Evolutionary conservation across 2,329 filamentous ascomycete genomes (phyloP), one percentile per base, ranked within the genome.

Genomic region (Diaporthe ilicicola): DNA sequence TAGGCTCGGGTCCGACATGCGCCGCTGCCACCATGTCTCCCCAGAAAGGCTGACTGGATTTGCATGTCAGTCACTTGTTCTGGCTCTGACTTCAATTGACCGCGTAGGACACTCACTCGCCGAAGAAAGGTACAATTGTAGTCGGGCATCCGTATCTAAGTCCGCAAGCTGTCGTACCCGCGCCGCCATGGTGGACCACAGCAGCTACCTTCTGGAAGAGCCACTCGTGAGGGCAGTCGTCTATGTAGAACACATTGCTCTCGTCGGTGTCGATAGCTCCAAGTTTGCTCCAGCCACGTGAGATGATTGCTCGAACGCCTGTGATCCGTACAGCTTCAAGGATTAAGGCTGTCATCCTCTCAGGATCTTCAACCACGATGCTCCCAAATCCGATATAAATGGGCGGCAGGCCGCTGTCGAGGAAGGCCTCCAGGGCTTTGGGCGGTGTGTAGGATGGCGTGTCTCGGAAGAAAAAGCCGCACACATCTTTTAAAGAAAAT

Each of bases 141-240:
- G 87, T 90, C 0, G 88, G 87, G n/a, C 82, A 78, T 0, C 84
- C 87, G 61, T 85, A 82, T 3, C 81, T 77, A 5, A 90, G 81
- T 1, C 88, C 87, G 42, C 83, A 85, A 1, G 88, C 87, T 3
- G 88, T 89, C 0, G 87, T 89, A 5, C 88, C 88, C 17, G 88
- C 88, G 10, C 88, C 88, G 22, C 88, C 88, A 66, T 90, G 88
- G 71, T 90, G 88, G 0, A 90, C 82, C 0, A 90, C 88, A 17
- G 82, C 84, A 0, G 85, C 82, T 2, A 90, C 87, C 19, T 83
- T 81, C 72, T 87, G 82, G 73, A 90, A 90, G 0, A 90, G 80
- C 88, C 88, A 90, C 70, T 89, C 76, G 67, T 89, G 87, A 1
- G 87, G 88, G 67, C 84, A 85, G 72, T 89, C 86, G 4, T 82